These are phyloP conservation scores for Leucocoprinus leucothites DNA, from an alignment of 768 basidiomycete genomes.

Conservation along the genomic window DNA sequence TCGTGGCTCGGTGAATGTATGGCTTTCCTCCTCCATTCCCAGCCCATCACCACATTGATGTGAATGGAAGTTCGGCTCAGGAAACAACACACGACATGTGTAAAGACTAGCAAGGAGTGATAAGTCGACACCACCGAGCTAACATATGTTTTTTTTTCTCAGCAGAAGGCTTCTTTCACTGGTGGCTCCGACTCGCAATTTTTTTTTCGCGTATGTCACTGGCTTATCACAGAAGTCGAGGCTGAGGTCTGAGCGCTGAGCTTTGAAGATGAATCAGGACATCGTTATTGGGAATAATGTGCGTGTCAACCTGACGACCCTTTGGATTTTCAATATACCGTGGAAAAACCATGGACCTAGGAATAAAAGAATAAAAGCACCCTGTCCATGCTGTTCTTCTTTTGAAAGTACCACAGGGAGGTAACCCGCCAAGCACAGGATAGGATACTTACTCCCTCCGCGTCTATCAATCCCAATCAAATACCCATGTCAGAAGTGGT, in stretches of 20 bases:
- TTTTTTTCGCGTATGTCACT: no score
- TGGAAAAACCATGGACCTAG: constrained; percentile 8
- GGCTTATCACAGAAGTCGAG: not conserved
- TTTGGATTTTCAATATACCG: constrained; percentile 1
- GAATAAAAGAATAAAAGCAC: not conserved
- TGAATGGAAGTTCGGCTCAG: constrained; percentile 9
- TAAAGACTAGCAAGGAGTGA: not conserved
- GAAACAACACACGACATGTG: not conserved
- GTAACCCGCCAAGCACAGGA: constrained; percentile 2
- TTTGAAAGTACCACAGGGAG: constrained; percentile 1
- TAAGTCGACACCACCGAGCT: no score
- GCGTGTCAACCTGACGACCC: not conserved
- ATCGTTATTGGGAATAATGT: not conserved
- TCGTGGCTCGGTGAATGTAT: not conserved
- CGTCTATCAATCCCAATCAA: constrained; percentile 20
- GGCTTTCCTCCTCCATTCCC: not conserved
- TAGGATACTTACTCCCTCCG: constrained; percentile 1
- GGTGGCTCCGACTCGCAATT: not conserved
- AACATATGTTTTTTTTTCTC: no score
- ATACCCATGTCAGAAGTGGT: constrained; percentile 26
- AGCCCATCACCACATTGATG: constrained; percentile 9
- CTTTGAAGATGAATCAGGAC: not conserved
- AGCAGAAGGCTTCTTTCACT: not conserved
- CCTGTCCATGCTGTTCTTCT: not conserved
- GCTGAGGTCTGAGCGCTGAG: not conserved